Percentiles rank a stretch among this genome's conserved stretches.
Evolutionary conservation across 2,329 filamentous ascomycete genomes (phyloP).

Genomic region (Purpureocillium lavendulum): DNA sequence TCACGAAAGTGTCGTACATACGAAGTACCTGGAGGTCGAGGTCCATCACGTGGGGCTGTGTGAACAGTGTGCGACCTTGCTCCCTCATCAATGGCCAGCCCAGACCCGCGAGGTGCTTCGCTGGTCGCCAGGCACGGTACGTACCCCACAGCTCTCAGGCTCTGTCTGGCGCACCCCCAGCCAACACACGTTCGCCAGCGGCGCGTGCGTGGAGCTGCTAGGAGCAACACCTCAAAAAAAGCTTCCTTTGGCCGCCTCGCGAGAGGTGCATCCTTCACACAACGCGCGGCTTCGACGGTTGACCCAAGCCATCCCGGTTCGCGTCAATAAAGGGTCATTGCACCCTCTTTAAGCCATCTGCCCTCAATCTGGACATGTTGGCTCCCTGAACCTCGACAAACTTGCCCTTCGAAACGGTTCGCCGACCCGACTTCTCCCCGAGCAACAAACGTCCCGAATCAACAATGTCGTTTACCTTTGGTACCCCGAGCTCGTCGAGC

Average conservation of each 20-base stretch:
- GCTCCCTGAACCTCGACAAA: constrained; percentile 3
- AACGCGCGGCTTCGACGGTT: constrained; percentile 1
- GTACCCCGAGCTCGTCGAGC: constrained; percentile 22
- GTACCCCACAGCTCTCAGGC: neutral
- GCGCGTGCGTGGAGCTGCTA: constrained; percentile 5
- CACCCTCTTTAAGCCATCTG: neutral
- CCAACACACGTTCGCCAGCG: too few species aligned
- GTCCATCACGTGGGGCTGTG: constrained; percentile 7
- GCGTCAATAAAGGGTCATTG: neutral
- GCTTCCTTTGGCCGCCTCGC: constrained; percentile 2
- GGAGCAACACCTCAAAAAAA: constrained; percentile 5
- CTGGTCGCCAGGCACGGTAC: too few species aligned
- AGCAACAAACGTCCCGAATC: neutral
- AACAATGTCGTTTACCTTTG: constrained; percentile 33
- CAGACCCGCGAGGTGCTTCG: neutral
- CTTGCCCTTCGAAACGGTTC: neutral
- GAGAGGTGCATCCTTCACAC: constrained; percentile 1
- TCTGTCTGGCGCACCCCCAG: neutral
- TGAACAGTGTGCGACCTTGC: neutral
- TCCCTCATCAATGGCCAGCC: neutral
- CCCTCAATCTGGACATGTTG: constrained; percentile 4
- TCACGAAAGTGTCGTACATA: too few species aligned
- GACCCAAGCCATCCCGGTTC: neutral
- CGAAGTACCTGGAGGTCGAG: neutral
- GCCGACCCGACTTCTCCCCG: too few species aligned